A percentile compares a stretch with the other conserved stretches of the same genome.
Evolutionary conservation across 1,284 basidiomycete genomes (phyloP).

Genomic region (Sanguinoderma infundibulare): DNA sequence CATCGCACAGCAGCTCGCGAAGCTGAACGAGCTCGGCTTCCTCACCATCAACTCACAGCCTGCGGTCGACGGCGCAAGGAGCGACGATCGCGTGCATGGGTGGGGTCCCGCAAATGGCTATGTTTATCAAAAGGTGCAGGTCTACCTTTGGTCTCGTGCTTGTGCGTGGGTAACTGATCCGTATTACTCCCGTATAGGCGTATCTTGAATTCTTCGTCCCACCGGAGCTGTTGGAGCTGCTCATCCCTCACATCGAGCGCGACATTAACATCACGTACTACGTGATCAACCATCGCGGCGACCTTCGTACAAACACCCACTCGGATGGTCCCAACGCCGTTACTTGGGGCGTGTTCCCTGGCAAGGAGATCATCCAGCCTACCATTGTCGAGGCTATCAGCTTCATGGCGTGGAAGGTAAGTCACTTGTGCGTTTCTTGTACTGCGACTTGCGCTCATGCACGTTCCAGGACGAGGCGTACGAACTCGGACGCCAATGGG

Average conservation of each 20-base stretch:
- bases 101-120: constrained; percentile 97
- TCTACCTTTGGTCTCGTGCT: not conserved
- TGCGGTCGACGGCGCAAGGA: constrained; percentile 91
- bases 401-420: constrained; percentile 96
- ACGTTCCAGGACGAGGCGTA: constrained; percentile 88
- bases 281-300: constrained; percentile 91
- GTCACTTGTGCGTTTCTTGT: constrained; percentile 22
- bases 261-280: constrained; percentile 96
- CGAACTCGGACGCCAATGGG: constrained; percentile 95
- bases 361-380: constrained; percentile 97
- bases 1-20: constrained; percentile 81
- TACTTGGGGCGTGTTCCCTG: constrained; percentile 99
- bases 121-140: constrained; percentile 91
- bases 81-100: constrained; percentile 87
- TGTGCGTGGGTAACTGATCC: not conserved
- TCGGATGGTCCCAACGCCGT: constrained; percentile 97
- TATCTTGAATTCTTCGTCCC: constrained; percentile 85
- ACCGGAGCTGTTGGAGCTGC: constrained; percentile 61
- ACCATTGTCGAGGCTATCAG: constrained; percentile 98
- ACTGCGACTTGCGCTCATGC: not conserved
- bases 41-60: constrained; percentile 99
- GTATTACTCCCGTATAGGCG: constrained; percentile 55
- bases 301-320: constrained; percentile 91
- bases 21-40: constrained; percentile 91
- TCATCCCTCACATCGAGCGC: constrained; percentile 86